phyloP scores from a whole-genome alignment of 192 early-diverging fungal species.

The Gamsiella multidivaricata region DNA sequence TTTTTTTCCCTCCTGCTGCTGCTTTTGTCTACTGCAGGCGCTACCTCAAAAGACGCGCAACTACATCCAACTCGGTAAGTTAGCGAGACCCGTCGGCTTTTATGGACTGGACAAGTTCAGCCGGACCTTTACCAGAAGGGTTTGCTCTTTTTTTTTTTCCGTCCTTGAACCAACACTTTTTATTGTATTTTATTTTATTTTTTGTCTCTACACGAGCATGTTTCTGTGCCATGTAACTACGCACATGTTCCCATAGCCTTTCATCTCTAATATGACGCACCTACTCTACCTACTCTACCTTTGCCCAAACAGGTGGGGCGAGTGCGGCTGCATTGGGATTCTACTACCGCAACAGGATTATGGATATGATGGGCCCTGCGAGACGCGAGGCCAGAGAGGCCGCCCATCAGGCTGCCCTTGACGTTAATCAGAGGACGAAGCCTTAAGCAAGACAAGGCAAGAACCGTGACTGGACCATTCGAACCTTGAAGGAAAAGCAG shows the following conservation, averaged over 20 bases:
- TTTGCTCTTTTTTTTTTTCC: too few relatives aligned
- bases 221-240: too few relatives aligned
- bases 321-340: background rate
- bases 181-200: background rate
- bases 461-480: too few relatives aligned
- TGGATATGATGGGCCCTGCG: background rate
- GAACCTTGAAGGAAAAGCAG: too few relatives aligned
- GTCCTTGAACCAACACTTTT: too few relatives aligned
- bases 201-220: too few relatives aligned
- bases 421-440: background rate
- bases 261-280: too few relatives aligned
- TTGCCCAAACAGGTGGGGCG: background rate
- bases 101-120: too few relatives aligned
- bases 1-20: background rate
- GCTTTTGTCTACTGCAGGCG: background rate
- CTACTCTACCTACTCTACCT: too few relatives aligned
- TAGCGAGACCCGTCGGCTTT: background rate
- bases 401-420: background rate
- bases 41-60: constrained; percentile 21
- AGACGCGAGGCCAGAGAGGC: background rate
- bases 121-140: too few relatives aligned
- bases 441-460: too few relatives aligned
- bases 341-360: constrained; percentile 14
- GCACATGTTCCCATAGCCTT: too few relatives aligned
- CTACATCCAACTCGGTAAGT: constrained; percentile 24